Evolutionary conservation across 345 rosid genomes (phyloP), one percentile per base, ranked within the genome.

Genomic region (Chamaenerion angustifolium): DNA sequence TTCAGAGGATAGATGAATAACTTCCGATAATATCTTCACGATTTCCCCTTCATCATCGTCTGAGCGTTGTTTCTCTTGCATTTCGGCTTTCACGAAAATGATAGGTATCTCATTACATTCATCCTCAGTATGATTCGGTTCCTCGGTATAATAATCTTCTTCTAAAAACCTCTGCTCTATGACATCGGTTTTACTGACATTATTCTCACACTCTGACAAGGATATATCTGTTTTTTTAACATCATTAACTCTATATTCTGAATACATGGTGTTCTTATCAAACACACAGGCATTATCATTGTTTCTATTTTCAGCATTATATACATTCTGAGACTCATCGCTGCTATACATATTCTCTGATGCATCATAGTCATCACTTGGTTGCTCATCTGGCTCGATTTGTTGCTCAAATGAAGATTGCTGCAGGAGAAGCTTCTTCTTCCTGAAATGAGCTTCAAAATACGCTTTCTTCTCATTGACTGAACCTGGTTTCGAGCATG

Each of bases 391-490:
- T 15, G 62, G 58, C 45, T 61, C 70, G 52, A 46, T 70, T 35
- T 64, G 71, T 55, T 64, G 66, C 45, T 72, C 83, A 37, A 76
- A 51, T 47, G 71, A 70, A 64, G 49, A 56, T 27, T 78, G 95
- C 43, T 64, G 59, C 42, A 49, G 60, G 62, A 76, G 72, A 13
- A 76, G 83, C 73, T 70, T 80, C 70, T 70, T 80, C 70, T 76
- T 82, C 83, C 72, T 85, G 72, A 89, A 85, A 64, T 82, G 95
- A 68, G 89, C 93, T 45, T 89, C 97, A 27, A 89, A 81, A 59
- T 73, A 80, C 12, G 95, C 97, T 67, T 80, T 89, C 69, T 80
- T 89, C 70, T 76, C 76, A 43, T 63, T 67, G 11, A 89, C 97
- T 46, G 85, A 80, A 46, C 97, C 95, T 1, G 85, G 89, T 69